A percentile compares a stretch with the other conserved stretches of the same genome.
Conservation (phyloP, 1,284 basidiomycete species). For the Rhodotorula sp. region DNA sequence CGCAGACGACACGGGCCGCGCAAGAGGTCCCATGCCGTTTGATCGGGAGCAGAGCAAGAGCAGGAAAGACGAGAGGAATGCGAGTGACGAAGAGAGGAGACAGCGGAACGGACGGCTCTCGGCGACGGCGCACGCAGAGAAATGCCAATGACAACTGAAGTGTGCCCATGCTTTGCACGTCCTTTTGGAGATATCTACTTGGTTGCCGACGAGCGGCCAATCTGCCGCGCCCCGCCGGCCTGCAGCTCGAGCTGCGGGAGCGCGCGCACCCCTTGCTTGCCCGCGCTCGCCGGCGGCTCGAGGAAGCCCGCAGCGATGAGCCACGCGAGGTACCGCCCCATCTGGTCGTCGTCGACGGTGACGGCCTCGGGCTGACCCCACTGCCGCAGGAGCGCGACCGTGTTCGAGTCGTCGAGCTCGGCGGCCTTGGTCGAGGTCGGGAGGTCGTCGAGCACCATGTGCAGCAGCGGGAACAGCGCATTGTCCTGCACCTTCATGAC, state of each 20-base stretch:
- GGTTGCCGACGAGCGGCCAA: conserved; percentile 26
- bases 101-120: too few species aligned
- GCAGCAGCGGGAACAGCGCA: conserved; percentile 92
- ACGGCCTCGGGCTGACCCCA: conserved; percentile 55
- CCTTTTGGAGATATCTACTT: background rate
- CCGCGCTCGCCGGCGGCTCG: conserved; percentile 58
- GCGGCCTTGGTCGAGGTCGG: conserved; percentile 95
- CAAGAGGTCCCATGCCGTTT: background rate
- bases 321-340: conserved; percentile 94
- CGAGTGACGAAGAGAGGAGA: background rate
- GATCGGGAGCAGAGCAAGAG: too few species aligned
- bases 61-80: too few species aligned
- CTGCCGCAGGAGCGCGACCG: conserved; percentile 64
- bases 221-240: conserved; percentile 32
- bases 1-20: conserved; percentile 3
- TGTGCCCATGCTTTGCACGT: background rate
- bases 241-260: conserved; percentile 31
- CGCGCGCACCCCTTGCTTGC: conserved; percentile 8
- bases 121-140: background rate
- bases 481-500: conserved; percentile 93
- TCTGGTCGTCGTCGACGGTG: conserved; percentile 73
- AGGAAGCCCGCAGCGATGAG: conserved; percentile 84
- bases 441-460: conserved; percentile 95
- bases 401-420: conserved; percentile 85
- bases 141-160: background rate